These are phyloP conservation scores for Camellia granthamiana DNA, from an alignment of 148 eudicot genomes.

Conservation along the genomic window DNA sequence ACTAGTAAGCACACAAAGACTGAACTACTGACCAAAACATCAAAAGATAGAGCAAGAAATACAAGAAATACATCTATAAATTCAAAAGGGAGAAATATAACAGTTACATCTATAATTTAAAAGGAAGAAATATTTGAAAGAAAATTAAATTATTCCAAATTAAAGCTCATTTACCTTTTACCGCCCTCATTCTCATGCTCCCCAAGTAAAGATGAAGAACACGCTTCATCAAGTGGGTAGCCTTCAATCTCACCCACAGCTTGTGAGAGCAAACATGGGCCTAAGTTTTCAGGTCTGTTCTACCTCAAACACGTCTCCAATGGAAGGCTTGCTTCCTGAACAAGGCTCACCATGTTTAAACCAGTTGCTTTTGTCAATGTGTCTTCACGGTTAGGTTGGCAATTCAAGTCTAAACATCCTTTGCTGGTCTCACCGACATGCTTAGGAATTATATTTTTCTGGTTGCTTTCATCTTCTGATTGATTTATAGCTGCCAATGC, in stretches of 20 bases:
- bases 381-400: slow-evolving; percentile 64
- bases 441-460: slow-evolving; percentile 10
- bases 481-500: slow-evolving; percentile 23
- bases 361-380: slow-evolving; percentile 24
- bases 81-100: not conserved
- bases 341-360: slow-evolving; percentile 33
- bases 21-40: not conserved
- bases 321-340: slow-evolving; percentile 22
- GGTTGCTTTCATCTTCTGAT: slow-evolving; percentile 25
- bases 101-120: not conserved
- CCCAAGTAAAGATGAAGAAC: not conserved
- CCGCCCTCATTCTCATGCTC: not conserved
- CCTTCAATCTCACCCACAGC: slow-evolving; percentile 10
- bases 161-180: slow-evolving; percentile 6
- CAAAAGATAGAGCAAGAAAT: not conserved
- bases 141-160: not conserved
- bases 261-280: slow-evolving; percentile 15
- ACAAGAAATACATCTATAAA: not conserved
- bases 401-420: slow-evolving; percentile 69
- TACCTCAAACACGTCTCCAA: slow-evolving; percentile 1
- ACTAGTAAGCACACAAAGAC: too few relatives aligned
- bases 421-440: slow-evolving; percentile 30
- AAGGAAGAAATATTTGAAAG: not conserved
- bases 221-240: slow-evolving; percentile 4
- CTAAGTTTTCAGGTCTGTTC: slow-evolving; percentile 31